A percentile compares a stretch with the other conserved stretches of the same genome.
Conservation (phyloP, 768 basidiomycete genomes). For the Dendrothele bispora region DNA sequence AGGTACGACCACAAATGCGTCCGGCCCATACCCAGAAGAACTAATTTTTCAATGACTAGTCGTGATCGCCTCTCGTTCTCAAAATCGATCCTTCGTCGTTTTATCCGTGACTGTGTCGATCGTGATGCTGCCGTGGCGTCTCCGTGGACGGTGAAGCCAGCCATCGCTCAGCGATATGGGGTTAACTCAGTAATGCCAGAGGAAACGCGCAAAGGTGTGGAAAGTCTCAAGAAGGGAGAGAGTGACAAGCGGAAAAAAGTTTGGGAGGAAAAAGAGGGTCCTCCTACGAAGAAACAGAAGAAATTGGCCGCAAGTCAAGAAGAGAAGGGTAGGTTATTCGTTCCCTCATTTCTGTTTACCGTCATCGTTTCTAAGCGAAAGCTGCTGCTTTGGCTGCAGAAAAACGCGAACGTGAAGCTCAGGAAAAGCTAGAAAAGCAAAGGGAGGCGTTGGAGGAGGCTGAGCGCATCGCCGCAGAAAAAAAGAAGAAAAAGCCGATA, state of each 20-base stretch:
- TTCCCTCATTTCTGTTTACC: background rate
- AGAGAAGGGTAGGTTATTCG: slow-evolving; percentile 57
- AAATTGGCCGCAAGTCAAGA: slow-evolving; percentile 73
- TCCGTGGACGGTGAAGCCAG: slow-evolving; percentile 92
- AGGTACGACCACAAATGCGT: no score
- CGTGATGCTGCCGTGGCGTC: slow-evolving; percentile 90
- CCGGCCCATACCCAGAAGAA: no score
- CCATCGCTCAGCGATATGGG: slow-evolving; percentile 82
- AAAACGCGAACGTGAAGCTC: slow-evolving; percentile 68
- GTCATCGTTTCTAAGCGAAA: slow-evolving; percentile 19
- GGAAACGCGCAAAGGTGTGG: slow-evolving; percentile 76
- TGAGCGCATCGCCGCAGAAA: slow-evolving; percentile 70
- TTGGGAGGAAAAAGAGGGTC: slow-evolving; percentile 86
- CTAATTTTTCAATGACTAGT: no score
- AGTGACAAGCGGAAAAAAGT: slow-evolving; percentile 92
- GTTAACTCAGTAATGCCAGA: slow-evolving; percentile 86
- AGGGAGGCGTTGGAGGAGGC: slow-evolving; percentile 67
- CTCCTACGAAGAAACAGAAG: slow-evolving; percentile 79
- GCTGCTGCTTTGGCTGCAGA: slow-evolving; percentile 41
- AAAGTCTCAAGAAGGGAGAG: slow-evolving; percentile 80
- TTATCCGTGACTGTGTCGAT: slow-evolving; percentile 93
- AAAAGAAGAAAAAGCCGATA: slow-evolving; percentile 86
- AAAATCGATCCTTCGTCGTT: slow-evolving; percentile 94
- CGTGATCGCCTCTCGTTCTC: slow-evolving; percentile 96
- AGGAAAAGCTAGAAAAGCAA: slow-evolving; percentile 68